Evolutionary conservation across 2,329 filamentous ascomycete genomes (phyloP), one percentile per base, ranked within the genome.

Genomic region (Pseudocercospora eumusae): DNA sequence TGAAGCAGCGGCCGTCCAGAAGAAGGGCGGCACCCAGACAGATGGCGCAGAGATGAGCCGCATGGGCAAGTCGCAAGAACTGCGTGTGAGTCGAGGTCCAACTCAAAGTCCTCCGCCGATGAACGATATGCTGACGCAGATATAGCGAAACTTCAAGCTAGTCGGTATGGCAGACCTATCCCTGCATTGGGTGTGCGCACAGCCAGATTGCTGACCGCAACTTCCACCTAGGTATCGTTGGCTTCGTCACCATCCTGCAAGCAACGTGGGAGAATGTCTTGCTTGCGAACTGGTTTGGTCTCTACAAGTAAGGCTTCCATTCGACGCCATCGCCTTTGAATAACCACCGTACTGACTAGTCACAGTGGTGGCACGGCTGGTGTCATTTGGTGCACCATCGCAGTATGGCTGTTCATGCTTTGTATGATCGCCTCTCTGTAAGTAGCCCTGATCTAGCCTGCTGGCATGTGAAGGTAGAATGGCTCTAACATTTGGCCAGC

Each of bases 261-360:
- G 79, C 80, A 54, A 84, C 83, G 0, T 86, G 83, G 83, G 83
- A 85, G 69, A 77, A 78, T 40, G 74, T 78, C 2, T 69, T 82
- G 5, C 74, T 77, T n/a, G 61, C 72, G 28, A 73, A 66, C 49
- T 71, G 62, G 62, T 69, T 70, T 50, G 70, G 71, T 31, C 65
- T 73, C 27, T 68, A 66, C 63, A 74, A 74, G 60, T 55, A 33
- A 54, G 28, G 5, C 4, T 8, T 18, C 15, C 36, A 1, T 18
- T 40, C 20, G 15, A 45, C 18, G 28, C 25, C 25, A 25, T 25
- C 21, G 40, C 23, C 36, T 25, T 7, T 9, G 31, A 5, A 25
- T 49, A 23, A n/a, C 33, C 2, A n/a, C 33, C n/a, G 28, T 18
- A 40, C 52, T 54, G 21, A 54, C n/a, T 18, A 10, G 28, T 13